Base-by-base conservation (phyloP, 345 rosid species). In the Linum usitatissimum region DNA sequence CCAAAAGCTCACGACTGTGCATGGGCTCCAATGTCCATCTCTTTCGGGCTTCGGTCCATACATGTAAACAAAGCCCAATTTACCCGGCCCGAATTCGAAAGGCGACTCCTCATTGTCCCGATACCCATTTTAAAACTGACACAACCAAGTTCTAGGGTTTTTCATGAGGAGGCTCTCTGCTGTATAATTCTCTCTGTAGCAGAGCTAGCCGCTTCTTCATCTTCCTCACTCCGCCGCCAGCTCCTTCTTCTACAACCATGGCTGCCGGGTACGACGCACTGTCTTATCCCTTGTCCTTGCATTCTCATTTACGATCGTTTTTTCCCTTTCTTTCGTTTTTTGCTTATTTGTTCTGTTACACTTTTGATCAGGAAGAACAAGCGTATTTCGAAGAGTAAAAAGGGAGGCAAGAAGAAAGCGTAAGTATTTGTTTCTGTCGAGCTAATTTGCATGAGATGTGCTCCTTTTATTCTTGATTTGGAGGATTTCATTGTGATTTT, bases 331-430 rank as follows among this genome's bases (percentile, higher is more conserved):
- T 40, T 71, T 61, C 28, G 18, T 9, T 6, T 45, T 1, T 57
- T 20, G 63, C 13, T 60, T 23, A 15, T 6, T 60, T 60, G 10
- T 15, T 59, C 19, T 30, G 18, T 15, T 3, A 6, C 5, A 9
- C 3, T 31, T 58, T 55, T 68, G 18, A 59, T 38, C 72, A 83
- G 97, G 65, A 90, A 93, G 84, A 87, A 93, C 87, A 93, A 93
- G 90, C 70, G 96, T 74, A 89, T 93, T 76, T 93, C 99, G 2
- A 93, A 90, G 84, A 94, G 99, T 30, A 87, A 86, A 85, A 93
- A 87, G 74, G 97, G 97, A 61, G 85, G 99, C 23, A 87, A 93
- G 79, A 93, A 93, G 96, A 93, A 93, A 81, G 78, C 80, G 97
- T 90, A 66, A 90, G 91, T 76, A 0, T 6, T 59, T 2, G 38